Evolutionary conservation across 108 stramenopile genomes (phyloP).

Genomic region (Heterococcus sp.): DNA sequence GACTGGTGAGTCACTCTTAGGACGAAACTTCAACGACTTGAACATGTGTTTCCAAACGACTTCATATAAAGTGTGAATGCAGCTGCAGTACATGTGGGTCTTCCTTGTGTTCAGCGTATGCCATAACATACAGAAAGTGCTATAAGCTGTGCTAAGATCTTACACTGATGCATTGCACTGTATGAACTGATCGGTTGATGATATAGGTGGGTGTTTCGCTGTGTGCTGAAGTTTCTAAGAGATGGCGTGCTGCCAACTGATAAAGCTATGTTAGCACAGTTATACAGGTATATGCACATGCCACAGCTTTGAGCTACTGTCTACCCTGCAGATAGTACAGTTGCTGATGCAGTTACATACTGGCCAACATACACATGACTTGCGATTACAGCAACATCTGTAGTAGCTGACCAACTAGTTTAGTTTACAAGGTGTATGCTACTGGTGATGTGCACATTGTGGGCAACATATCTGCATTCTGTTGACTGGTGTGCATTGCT

Average conservation of each 20-base stretch:
- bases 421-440: no score
- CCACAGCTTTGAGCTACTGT: no score
- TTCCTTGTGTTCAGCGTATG: not conserved
- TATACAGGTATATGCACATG: conserved; percentile 25
- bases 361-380: no score
- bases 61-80: not conserved
- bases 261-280: not conserved
- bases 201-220: conserved; percentile 40
- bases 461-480: no score
- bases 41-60: not conserved
- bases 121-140: not conserved
- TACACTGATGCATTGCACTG: no score
- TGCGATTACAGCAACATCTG: no score
- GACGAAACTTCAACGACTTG: not conserved
- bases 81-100: not conserved
- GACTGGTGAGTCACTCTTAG: conserved; percentile 44
- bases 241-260: conserved; percentile 26
- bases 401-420: no score
- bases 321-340: no score
- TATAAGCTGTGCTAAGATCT: not conserved
- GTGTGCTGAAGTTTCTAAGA: conserved; percentile 35
- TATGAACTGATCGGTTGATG: no score
- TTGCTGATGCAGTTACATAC: no score
- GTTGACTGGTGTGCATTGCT: no score
- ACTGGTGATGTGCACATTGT: no score